Evolutionary conservation across 495 filamentous ascomycete species (phyloP).

Genomic region (Hypomontagnella submonticulosa): DNA sequence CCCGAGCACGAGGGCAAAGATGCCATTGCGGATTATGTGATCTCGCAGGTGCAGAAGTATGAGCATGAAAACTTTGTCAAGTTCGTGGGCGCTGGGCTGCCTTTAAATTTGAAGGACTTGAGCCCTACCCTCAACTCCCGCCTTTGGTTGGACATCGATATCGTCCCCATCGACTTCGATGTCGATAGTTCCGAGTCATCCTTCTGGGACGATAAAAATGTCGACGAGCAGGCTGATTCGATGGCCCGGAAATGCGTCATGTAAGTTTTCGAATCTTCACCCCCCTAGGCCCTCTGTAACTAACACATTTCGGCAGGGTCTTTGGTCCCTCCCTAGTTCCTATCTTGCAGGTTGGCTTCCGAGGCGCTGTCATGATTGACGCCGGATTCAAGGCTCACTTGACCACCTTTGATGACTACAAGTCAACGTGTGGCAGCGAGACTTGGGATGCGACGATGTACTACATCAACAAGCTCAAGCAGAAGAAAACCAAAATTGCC

Average conservation of each 20-base stretch:
- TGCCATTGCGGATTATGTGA: conserved; percentile 64
- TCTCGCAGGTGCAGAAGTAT: conserved; percentile 65
- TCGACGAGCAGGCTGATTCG: conserved; percentile 88
- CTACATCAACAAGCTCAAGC: conserved; percentile 73
- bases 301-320: conserved; percentile 57
- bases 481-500: conserved; percentile 74
- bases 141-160: conserved; percentile 84
- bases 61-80: conserved; percentile 72
- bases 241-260: conserved; percentile 79
- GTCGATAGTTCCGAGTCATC: conserved; percentile 57
- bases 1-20: conserved; percentile 52
- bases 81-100: conserved; percentile 73
- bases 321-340: conserved; percentile 82
- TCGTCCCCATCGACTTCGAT: conserved; percentile 72
- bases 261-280: conserved; percentile 7
- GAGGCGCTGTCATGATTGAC: conserved; percentile 81
- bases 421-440: conserved; percentile 65
- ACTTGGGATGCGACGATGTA: conserved; percentile 78
- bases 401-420: conserved; percentile 70
- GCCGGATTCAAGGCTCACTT: conserved; percentile 70
- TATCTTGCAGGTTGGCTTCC: conserved; percentile 77
- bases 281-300: background rate
- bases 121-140: conserved; percentile 73
- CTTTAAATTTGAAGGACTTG: conserved; percentile 59
- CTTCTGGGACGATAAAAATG: conserved; percentile 65